Evolutionary conservation across 768 basidiomycete genomes (phyloP), one percentile per base, ranked within the genome.

Genomic region (Leccinum olivaceopallidum): DNA sequence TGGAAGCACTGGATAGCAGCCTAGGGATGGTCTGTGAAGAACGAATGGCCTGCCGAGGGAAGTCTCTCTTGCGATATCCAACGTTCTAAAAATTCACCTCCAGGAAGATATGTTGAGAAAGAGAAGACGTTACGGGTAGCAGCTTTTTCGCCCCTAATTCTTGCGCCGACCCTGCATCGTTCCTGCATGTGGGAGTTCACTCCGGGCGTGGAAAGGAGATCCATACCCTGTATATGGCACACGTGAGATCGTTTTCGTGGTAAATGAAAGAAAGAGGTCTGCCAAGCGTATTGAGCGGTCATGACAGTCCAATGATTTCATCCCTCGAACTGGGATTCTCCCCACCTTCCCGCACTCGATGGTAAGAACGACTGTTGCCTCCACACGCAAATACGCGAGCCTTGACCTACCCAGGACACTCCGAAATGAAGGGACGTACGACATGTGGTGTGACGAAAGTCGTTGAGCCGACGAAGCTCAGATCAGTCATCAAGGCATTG

Each of bases 51-150:
- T 0, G 55, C 56, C 3, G 67, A 71, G 32, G 67, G 59, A 12
- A 69, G 14, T 1, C 62, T 67, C 69, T 36, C 69, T 37, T 64
- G 64, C 52, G 20, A 71, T 6, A 62, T 67, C 69, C 63, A 67
- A n/a, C 4, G 61, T 63, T 47, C 67, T 57, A 2, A 47, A 49
- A 39, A 16, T 7, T 39, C 16, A 2, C 0, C 2, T 47, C 65
- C 69, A 71, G 3, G 24, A 42, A 5, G 65, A 60, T 22, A n/a
- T 60, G 49, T 7, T 53, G 48, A 12, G 24, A 8, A 16, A 66
- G 56, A 0, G 56, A 56, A n/a, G 61, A 66, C 64, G 61, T 67
- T 5, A 30, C 2, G 30, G 30, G 42, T 16, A 64, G 30, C 14
- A 63, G n/a, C 16, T 9, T n/a, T 54, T 56, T 61, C 1, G 59